Evolutionary conservation across 768 basidiomycete species (phyloP).

Genomic region (Cystobasidium ongulense): DNA sequence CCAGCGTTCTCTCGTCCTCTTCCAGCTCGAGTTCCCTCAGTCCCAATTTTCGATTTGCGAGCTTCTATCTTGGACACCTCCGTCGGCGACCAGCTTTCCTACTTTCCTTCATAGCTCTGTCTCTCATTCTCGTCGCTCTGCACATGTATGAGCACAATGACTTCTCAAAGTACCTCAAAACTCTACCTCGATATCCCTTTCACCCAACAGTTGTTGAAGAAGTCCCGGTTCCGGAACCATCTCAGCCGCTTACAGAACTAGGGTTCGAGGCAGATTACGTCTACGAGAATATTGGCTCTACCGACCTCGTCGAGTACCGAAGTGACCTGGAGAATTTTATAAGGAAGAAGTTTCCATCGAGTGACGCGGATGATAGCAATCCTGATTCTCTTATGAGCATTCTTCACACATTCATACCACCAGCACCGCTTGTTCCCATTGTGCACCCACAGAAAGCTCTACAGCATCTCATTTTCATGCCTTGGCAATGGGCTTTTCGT

Average conservation of each 20-base stretch:
- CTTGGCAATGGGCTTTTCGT: not conserved
- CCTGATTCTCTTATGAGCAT: conserved; percentile 34
- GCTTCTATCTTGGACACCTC: not conserved
- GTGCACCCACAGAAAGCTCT: not conserved
- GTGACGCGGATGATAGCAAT: conserved; percentile 23
- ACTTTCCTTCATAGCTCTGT: not conserved
- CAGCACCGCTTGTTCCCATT: not conserved
- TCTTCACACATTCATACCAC: conserved; percentile 35
- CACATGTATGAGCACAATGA: not conserved
- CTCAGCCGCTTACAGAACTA: conserved; percentile 31
- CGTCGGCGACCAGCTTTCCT: not conserved
- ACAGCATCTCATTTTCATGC: conserved; percentile 11
- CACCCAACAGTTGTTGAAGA: not conserved
- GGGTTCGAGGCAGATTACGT: conserved; percentile 34
- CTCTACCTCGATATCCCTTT: not conserved
- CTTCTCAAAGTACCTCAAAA: not conserved
- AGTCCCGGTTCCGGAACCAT: not conserved
- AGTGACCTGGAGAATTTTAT: conserved; percentile 35
- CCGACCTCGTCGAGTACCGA: conserved; percentile 8
- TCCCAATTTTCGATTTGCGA: not conserved
- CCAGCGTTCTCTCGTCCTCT: not conserved
- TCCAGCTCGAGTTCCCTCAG: not conserved
- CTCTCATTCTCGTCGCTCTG: not conserved
- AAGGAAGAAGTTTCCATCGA: conserved; percentile 23
- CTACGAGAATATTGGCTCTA: conserved; percentile 31